Conservation (phyloP, 805 yeast species). For the Yamadazyma takamatsuzukensis region DNA sequence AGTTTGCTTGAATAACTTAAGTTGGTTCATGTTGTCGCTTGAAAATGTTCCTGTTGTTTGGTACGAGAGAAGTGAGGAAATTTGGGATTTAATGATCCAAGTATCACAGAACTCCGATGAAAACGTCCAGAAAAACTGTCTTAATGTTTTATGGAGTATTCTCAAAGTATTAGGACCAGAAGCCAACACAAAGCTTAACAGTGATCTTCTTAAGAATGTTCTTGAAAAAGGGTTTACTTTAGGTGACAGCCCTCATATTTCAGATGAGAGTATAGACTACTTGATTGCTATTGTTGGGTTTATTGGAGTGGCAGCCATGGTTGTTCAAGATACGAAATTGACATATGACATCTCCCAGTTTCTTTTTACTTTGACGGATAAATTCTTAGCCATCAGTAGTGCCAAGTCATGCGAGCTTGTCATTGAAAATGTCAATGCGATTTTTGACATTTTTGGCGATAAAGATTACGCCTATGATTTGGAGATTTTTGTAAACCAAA, state of each 20-base stretch:
- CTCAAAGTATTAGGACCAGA: conserved; percentile 34
- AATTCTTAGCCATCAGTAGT: conserved; percentile 14
- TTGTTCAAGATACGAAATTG: conserved; percentile 40
- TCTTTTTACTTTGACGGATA: conserved; percentile 26
- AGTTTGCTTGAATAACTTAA: conserved; percentile 66
- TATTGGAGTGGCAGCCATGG: conserved; percentile 47
- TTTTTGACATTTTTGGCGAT: conserved; percentile 83
- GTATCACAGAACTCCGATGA: conserved; percentile 15
- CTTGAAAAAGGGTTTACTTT: conserved; percentile 17
- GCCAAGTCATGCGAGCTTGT: conserved; percentile 37
- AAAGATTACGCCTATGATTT: conserved; percentile 60
- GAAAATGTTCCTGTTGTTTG: conserved; percentile 36
- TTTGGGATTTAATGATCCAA: conserved; percentile 28
- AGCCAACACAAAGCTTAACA: conserved; percentile 20
- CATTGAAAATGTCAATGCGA: conserved; percentile 57
- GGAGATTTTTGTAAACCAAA: conserved; percentile 58
- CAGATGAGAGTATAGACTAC: conserved; percentile 29
- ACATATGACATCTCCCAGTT: conserved; percentile 46
- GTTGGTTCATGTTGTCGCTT: conserved; percentile 50
- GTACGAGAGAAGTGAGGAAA: conserved; percentile 23
- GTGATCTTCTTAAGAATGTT: conserved; percentile 23
- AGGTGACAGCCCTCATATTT: background rate
- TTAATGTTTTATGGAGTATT: conserved; percentile 38
- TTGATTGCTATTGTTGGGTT: conserved; percentile 49
- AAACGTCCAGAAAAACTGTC: conserved; percentile 26